A percentile compares a stretch with the other conserved stretches of the same genome.
These are phyloP conservation scores for Aureobasidium lini DNA, from an alignment of 2,329 filamentous ascomycete species.

Conservation along the genomic window DNA sequence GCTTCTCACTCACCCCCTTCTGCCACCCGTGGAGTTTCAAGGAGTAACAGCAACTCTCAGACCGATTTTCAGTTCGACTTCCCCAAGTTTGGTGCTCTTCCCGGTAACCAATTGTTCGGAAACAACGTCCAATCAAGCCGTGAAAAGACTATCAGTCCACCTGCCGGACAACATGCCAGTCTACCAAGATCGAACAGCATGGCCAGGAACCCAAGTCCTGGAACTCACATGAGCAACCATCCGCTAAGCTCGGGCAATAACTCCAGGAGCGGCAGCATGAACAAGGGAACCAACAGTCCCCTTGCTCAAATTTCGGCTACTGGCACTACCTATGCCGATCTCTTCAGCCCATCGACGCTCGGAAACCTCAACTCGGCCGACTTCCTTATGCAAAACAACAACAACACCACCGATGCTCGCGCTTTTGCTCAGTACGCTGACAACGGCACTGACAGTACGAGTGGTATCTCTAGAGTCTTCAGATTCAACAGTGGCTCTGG, in stretches of 20 bases:
- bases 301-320: constrained; percentile 25
- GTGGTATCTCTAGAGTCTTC: constrained; percentile 39
- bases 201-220: not conserved
- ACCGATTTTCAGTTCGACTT: constrained; percentile 89
- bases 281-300: constrained; percentile 21
- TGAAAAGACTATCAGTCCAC: constrained; percentile 3
- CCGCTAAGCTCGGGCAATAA: not conserved
- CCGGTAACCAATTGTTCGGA: constrained; percentile 44
- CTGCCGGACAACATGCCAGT: not conserved
- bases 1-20: constrained; percentile 39
- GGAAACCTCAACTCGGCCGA: constrained; percentile 29
- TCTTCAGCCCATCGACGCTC: constrained; percentile 53
- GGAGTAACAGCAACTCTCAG: constrained; percentile 42
- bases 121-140: constrained; percentile 16
- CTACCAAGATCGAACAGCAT: constrained; percentile 6
- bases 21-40: constrained; percentile 17
- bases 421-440: constrained; percentile 21
- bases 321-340: constrained; percentile 42
- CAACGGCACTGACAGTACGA: constrained; percentile 36
- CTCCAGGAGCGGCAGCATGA: constrained; percentile 13
- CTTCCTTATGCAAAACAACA: constrained; percentile 15
- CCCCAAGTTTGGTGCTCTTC: constrained; percentile 78
- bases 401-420: constrained; percentile 1
- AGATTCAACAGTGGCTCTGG: constrained; percentile 42
- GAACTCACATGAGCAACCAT: not conserved